Evolutionary conservation across 192 early-diverging fungal species (phyloP).

Genomic region (Lobosporangium transversale): DNA sequence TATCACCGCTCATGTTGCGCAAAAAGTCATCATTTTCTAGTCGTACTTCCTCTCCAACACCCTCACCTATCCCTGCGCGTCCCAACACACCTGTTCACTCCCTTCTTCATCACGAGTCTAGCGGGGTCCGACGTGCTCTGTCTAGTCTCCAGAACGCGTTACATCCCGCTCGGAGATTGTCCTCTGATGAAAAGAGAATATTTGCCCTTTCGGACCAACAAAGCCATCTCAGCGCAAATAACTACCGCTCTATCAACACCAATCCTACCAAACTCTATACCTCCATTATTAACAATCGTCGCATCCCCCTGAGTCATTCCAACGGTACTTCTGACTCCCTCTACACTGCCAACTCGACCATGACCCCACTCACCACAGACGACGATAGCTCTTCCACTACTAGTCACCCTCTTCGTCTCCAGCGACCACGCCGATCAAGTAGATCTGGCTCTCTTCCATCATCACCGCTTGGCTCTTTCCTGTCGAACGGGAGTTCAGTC

Average conservation of each 20-base stretch:
- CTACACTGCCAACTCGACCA: conserved; percentile 12
- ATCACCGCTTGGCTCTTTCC: conserved; percentile 12
- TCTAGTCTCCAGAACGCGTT: conserved; percentile 34
- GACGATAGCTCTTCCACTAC: conserved; percentile 33
- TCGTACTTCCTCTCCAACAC: conserved; percentile 14
- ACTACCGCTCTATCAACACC: neutral
- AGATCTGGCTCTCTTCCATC: conserved; percentile 30
- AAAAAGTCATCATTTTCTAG: conserved; percentile 44
- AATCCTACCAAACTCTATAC: neutral
- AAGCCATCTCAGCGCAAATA: neutral
- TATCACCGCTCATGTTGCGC: conserved; percentile 28
- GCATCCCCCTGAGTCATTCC: conserved; percentile 8
- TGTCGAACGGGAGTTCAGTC: conserved; percentile 6
- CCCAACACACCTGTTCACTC: conserved; percentile 22
- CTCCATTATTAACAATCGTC: conserved; percentile 5
- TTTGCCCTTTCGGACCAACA: conserved; percentile 1
- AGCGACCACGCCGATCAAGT: conserved; percentile 17
- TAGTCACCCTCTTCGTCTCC: conserved; percentile 8
- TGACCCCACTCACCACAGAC: conserved; percentile 30
- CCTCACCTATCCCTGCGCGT: conserved; percentile 18
- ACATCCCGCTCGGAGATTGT: conserved; percentile 13
- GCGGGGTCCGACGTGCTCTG: conserved; percentile 32
- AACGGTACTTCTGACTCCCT: conserved; percentile 43
- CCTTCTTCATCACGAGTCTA: neutral
- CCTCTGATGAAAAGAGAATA: conserved; percentile 3